Percentiles rank a stretch among this genome's conserved stretches.
phyloP scores from a whole-genome alignment of 768 basidiomycete genomes.

The Termitomyces sp. region DNA sequence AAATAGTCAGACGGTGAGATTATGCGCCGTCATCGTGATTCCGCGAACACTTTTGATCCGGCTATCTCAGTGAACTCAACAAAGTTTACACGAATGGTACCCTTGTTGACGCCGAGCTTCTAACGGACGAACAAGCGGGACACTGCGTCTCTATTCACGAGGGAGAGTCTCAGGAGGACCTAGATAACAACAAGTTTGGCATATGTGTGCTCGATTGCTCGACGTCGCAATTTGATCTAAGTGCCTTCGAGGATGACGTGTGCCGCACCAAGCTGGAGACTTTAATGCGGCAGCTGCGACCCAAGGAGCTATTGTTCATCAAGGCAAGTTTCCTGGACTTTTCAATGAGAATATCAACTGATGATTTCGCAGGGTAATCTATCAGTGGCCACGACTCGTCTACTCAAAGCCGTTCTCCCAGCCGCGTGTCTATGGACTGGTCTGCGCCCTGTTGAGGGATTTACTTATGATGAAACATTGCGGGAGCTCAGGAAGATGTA shows the following conservation, averaged over 20 bases:
- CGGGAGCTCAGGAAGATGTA: conserved; percentile 68
- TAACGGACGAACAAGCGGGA: conserved; percentile 90
- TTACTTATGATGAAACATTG: conserved; percentile 68
- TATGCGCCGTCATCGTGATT: no score
- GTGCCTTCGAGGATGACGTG: conserved; percentile 87
- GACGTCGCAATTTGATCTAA: conserved; percentile 92
- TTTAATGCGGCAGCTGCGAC: conserved; percentile 83
- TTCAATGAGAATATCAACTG: neutral
- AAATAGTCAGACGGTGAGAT: conserved; percentile 79
- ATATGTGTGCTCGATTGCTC: conserved; percentile 91
- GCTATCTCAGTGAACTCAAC: conserved; percentile 71
- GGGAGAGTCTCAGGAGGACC: conserved; percentile 39
- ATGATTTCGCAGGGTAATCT: conserved; percentile 65
- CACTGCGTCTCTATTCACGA: conserved; percentile 92
- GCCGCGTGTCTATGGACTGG: conserved; percentile 86
- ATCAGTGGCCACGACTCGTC: conserved; percentile 75
- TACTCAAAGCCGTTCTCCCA: conserved; percentile 80
- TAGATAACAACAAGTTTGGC: conserved; percentile 63
- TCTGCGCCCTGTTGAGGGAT: conserved; percentile 80
- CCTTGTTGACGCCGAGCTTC: conserved; percentile 83
- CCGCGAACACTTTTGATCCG: neutral
- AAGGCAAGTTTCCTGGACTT: conserved; percentile 52
- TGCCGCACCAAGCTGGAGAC: conserved; percentile 94
- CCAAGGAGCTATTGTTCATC: conserved; percentile 87
- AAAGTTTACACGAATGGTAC: conserved; percentile 98